Evolutionary conservation across 2,329 filamentous ascomycete genomes (phyloP), one percentile per base, ranked within the genome.

Genomic region (Hirsutella minnesotensis): DNA sequence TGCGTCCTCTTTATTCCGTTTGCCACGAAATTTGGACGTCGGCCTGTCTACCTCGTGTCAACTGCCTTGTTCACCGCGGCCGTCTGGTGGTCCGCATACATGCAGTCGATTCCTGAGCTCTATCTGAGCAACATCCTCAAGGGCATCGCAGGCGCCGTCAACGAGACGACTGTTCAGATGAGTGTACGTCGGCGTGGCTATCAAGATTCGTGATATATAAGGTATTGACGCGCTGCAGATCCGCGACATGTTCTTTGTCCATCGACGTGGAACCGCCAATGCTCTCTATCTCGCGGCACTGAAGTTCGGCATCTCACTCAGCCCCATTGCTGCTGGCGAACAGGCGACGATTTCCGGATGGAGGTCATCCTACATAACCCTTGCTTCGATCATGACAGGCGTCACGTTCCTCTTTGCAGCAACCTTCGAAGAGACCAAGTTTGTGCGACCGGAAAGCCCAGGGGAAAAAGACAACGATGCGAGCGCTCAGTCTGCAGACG

Each of bases 191-290:
- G 9, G 18, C 30, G 29, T 9, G 3, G 3, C 9, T 8, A 15
- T 18, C 33, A 18, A 18, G 33, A 13, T 12, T 13, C 16, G 3
- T 12, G 9, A 16, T 18, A 3, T 13, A n/a, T n/a, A 3, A 18
- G 5, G 15, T 35, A 18, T 9, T 18, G 12, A 19, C 16, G 15
- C 15, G 15, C 4, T 20, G 10, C 15, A 58, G 57, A 58, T 58
- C 24, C 46, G 52, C 0, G 59, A 63, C 41, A 42, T 63, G 2
- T 60, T 61, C 46, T 60, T 60, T 13, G 44, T 60, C n/a, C 50
- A 61, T 38, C 52, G 56, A 4, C 49, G 58, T 5, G 60, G 53
- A 3, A 50, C 53, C 3, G 58, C 57, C 3, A 62, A 57, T 9
- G 57, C 51, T 2, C 5, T 57, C 10, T 62, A 62, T 35, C 57